A percentile compares a stretch with the other conserved stretches of the same genome.
These are phyloP conservation scores for Cucumis hystrix DNA, from an alignment of 306 rosid genomes.

Conservation along the genomic window DNA sequence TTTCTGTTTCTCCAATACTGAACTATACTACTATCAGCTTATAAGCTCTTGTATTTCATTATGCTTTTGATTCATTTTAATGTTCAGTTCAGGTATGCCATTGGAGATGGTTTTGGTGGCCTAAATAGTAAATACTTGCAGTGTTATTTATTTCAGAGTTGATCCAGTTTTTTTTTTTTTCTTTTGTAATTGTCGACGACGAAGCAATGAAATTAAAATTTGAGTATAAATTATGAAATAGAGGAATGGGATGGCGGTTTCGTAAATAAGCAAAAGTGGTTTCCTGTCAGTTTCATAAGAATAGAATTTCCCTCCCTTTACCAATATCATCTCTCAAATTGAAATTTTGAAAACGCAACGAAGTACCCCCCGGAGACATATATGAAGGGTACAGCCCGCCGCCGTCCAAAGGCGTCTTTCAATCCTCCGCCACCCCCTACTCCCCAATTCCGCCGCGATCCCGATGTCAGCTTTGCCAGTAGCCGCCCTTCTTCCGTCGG, in stretches of 20 bases:
- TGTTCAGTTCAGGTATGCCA: not conserved
- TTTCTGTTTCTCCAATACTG: too few species aligned
- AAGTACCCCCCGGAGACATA: not conserved
- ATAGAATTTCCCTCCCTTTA: not conserved
- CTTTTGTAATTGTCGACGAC: too few species aligned
- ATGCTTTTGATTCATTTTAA: not conserved
- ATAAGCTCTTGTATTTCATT: not conserved
- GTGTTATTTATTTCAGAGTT: not conserved
- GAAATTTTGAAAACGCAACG: not conserved
- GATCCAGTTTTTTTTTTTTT: not conserved
- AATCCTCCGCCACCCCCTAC: constrained; percentile 42
- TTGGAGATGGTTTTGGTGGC: not conserved
- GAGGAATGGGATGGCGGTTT: too few species aligned
- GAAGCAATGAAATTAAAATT: too few species aligned
- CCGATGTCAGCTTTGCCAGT: constrained; percentile 76
- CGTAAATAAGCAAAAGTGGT: too few species aligned
- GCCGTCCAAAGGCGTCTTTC: constrained; percentile 34
- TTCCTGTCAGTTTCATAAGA: not conserved
- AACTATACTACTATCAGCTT: too few species aligned
- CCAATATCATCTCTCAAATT: not conserved
- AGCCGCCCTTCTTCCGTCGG: constrained; percentile 78
- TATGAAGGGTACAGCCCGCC: constrained; percentile 49
- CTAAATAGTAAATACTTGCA: not conserved
- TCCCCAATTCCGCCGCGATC: constrained; percentile 43
- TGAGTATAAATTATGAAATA: too few species aligned